phyloP scores from a whole-genome alignment of 73 alveolate species.

The Paramecium tetraurelia region DNA sequence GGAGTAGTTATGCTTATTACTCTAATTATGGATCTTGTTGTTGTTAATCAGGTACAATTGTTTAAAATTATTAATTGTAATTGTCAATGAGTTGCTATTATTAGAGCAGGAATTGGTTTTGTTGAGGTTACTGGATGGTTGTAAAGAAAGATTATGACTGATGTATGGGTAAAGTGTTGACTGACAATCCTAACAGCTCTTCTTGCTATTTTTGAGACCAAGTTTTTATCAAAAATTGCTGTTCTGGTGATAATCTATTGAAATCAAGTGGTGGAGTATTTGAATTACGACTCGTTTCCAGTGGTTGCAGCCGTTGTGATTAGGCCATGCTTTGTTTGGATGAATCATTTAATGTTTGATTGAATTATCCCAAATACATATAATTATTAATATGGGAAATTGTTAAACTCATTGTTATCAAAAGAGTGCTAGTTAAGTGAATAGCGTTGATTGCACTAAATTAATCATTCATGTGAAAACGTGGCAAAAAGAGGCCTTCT shows the following conservation, averaged over 20 bases:
- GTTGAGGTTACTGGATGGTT: not conserved
- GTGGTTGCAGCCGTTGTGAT: conserved; percentile 79
- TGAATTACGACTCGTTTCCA: not conserved
- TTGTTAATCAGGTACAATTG: not conserved
- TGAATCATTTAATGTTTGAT: not conserved
- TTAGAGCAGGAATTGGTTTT: not conserved
- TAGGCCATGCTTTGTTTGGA: conserved; percentile 77
- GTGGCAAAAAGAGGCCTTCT: conserved; percentile 27
- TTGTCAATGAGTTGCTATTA: not conserved
- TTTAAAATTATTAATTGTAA: not conserved
- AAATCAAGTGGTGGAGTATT: conserved; percentile 43
- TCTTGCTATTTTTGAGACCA: conserved; percentile 27
- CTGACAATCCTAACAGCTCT: not conserved
- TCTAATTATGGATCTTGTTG: not conserved
- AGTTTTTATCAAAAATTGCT: not conserved
- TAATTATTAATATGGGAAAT: conserved; percentile 11
- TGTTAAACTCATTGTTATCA: conserved; percentile 1
- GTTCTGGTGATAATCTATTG: conserved; percentile 14
- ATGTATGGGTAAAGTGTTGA: not conserved
- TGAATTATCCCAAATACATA: not conserved
- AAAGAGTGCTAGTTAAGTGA: not conserved
- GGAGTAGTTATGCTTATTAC: not conserved
- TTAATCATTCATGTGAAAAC: not conserved
- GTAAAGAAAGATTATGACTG: not conserved
- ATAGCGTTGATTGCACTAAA: not conserved